Evolutionary conservation across 108 stramenopile species (phyloP), one percentile per base, ranked within the genome.

Genomic region (Conticribra weissflogii): DNA sequence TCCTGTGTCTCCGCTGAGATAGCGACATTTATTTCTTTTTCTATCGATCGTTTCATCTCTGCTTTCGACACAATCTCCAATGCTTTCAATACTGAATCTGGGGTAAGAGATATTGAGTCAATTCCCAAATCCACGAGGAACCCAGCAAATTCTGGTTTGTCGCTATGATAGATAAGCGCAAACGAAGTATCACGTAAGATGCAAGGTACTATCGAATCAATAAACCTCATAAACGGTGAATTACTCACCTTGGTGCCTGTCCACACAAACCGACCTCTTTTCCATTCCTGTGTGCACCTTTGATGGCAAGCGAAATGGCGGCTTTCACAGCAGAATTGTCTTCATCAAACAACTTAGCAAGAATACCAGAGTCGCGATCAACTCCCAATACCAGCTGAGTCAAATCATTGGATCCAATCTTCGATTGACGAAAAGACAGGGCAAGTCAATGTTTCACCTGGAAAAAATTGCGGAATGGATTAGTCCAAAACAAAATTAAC

Each of bases 381-480:
- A 76, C 68, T 16, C 80, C 80, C n/a, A 81, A 57, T 22, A 32
- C 33, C 14, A 81, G 46, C 36, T 81, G 80, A 9, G 80, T 81
- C 29, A 81, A 41, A 47, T 81, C 80, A 50, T 81, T 81, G 16
- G 75, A 76, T 2, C 80, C 74, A 72, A 81, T 81, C 64, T 63
- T 51, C 18, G 16, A 21, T 51, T 51, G 23, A 15, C 23, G 21
- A n/a, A 45, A 21, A 21, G 23, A 44, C 19, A 8, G 2, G 12
- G 2, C 17, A 44, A 44, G 24, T 45, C 8, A 44, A 23, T 23
- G 23, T 55, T 55, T 7, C 28, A 15, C 14, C 9, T 3, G 25
- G 2, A 24, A 5, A 12, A 12, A 16, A 51, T 22, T 51, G 4
- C n/a, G 15, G 21, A 3, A 51, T n/a, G 21, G 19, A 51, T n/a